Percentiles rank a stretch among this genome's conserved stretches.
phyloP scores from a whole-genome alignment of 75 land plant genomes.

The Pinus tabuliformis region DNA sequence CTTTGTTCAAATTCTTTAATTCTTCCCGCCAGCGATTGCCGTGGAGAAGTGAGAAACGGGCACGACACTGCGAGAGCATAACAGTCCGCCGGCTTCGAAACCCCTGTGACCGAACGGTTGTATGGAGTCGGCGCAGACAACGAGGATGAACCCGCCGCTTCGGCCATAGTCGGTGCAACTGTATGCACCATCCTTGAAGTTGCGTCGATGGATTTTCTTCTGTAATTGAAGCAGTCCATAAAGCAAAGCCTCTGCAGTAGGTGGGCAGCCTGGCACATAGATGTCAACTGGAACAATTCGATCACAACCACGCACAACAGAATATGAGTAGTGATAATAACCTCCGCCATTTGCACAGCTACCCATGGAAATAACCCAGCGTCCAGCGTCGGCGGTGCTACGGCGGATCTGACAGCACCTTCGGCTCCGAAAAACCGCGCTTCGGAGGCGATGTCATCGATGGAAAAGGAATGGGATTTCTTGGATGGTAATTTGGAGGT shows the following conservation, averaged over 20 bases:
- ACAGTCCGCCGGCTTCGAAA: slow-evolving; percentile 79
- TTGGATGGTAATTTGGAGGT: slow-evolving; percentile 46
- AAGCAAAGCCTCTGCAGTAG: slow-evolving; percentile 94
- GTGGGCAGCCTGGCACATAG: slow-evolving; percentile 99
- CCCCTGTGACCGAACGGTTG: slow-evolving; percentile 20
- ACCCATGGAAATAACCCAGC: slow-evolving; percentile 99
- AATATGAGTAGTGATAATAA: slow-evolving; percentile 85
- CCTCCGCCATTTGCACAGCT: slow-evolving; percentile 99
- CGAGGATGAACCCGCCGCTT: slow-evolving; percentile 8
- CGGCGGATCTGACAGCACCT: slow-evolving; percentile 36
- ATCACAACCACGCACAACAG: slow-evolving; percentile 96
- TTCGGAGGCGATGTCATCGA: slow-evolving; percentile 63
- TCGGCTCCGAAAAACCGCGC: slow-evolving; percentile 74
- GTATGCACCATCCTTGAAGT: slow-evolving; percentile 29
- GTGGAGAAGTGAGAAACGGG: too few species aligned
- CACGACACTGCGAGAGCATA: too few species aligned
- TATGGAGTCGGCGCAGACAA: slow-evolving; percentile 36
- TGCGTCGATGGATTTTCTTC: slow-evolving; percentile 94
- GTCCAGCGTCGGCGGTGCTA: slow-evolving; percentile 52
- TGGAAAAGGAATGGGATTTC: slow-evolving; percentile 26
- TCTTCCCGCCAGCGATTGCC: too few species aligned
- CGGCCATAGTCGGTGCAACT: slow-evolving; percentile 19
- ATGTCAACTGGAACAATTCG: slow-evolving; percentile 98
- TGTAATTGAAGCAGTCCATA: slow-evolving; percentile 96
- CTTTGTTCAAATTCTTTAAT: too few species aligned